Base-by-base conservation (phyloP, 1,139 yeast genomes). In the Suzukiozyma palmioleophila region DNA sequence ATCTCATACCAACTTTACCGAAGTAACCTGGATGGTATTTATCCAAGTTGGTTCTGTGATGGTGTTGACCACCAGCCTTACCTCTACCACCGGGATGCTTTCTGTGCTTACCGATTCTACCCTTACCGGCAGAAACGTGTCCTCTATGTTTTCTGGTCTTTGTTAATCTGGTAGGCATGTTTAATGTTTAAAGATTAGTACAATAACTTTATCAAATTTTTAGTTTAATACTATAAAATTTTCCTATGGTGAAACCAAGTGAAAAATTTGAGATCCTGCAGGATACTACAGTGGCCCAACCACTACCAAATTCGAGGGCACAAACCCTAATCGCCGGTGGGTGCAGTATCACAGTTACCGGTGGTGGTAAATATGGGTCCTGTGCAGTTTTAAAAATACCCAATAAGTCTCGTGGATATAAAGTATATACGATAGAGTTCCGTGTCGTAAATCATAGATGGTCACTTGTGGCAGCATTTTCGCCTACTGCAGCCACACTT, bases 51-150 rank as follows among this genome's bases (percentile, higher is more conserved):
- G 92, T 89, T 87, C 97, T 89, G 96, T 94, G 98, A 79, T 92
- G 99, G 76, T 88, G 97, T 79, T 82, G 95, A 87, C 99, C 99
- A 90, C 99, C 99, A 74, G 99, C 99, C 94, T 80, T 92, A 92
- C 99, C 99, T 81, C 98, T 92, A 81, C 99, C 99, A 92, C 98
- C 98, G 63, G 98, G 97, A 68, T 85, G 92, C 95, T 94, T 94
- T 89, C 98, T 89, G 95, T 94, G 98, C 86, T 94, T 92, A 78
- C 99, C 99, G 77, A 94, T 77, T 83, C 99, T 94, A 86, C 99
- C 99, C 78, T 90, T 85, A 87, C 99, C 99, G 95, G 97, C 97
- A 72, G 97, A 88, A 77, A 92, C 97, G 95, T 94, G 84, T 78
- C 99, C 99, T 87, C 99, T 88, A 86, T 88, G 97, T 84, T 92